phyloP scores from a whole-genome alignment of 805 yeast genomes.

The Candida gorgasii region DNA sequence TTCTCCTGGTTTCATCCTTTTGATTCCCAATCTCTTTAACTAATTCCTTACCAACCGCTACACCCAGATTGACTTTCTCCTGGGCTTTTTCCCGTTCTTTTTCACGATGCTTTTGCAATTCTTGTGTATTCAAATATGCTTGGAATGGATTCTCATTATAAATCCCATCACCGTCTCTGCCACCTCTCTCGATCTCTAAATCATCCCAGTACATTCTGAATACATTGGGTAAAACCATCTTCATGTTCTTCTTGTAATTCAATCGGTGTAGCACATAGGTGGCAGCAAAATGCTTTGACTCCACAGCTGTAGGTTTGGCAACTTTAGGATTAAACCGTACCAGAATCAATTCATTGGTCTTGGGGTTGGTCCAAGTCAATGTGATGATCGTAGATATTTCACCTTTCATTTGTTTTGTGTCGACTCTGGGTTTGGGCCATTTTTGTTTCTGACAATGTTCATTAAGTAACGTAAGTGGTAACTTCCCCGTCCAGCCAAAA shows the following conservation, averaged over 20 bases:
- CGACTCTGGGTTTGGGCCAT: slow-evolving; percentile 86
- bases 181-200: slow-evolving; percentile 57
- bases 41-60: neutral
- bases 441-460: slow-evolving; percentile 86
- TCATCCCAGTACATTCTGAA: slow-evolving; percentile 79
- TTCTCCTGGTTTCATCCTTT: neutral
- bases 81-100: slow-evolving; percentile 7
- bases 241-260: slow-evolving; percentile 77
- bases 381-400: slow-evolving; percentile 70
- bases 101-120: slow-evolving; percentile 11
- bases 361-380: slow-evolving; percentile 75
- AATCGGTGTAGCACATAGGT: slow-evolving; percentile 82
- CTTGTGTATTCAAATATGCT: slow-evolving; percentile 22
- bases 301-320: slow-evolving; percentile 79
- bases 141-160: slow-evolving; percentile 80
- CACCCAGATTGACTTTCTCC: neutral
- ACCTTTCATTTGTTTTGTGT: slow-evolving; percentile 48
- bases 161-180: slow-evolving; percentile 45
- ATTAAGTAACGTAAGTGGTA: slow-evolving; percentile 82
- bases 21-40: slow-evolving; percentile 30
- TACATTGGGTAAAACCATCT: slow-evolving; percentile 82
- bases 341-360: slow-evolving; percentile 65
- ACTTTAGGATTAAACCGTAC: slow-evolving; percentile 56
- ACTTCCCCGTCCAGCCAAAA: slow-evolving; percentile 90
- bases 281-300: slow-evolving; percentile 89